These are phyloP conservation scores for Candida michaelii DNA, from an alignment of 805 yeast genomes.

Conservation along the genomic window DNA sequence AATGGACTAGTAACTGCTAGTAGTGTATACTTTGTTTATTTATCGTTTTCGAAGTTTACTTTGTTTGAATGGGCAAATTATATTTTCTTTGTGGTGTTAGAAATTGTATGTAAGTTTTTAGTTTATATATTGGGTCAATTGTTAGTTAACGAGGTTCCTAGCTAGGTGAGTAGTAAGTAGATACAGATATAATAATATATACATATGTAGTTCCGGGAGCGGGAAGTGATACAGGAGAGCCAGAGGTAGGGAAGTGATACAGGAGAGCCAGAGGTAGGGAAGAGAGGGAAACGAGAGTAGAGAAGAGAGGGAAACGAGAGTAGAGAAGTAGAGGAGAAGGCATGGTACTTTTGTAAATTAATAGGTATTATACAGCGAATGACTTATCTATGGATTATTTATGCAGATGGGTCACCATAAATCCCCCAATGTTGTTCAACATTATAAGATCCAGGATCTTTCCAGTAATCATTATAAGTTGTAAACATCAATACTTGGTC, in stretches of 20 bases:
- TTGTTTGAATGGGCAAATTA: slow-evolving; percentile 8
- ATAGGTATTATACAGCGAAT: slow-evolving; percentile 8
- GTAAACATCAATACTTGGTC: slow-evolving; percentile 54
- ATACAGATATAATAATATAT: too few relatives aligned
- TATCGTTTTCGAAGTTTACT: slow-evolving; percentile 6
- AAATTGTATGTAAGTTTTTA: slow-evolving; percentile 9
- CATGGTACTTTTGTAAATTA: too few relatives aligned
- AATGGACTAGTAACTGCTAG: slow-evolving; percentile 5
- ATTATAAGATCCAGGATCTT: slow-evolving; percentile 35
- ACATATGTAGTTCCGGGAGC: too few relatives aligned
- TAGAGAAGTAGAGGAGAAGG: too few relatives aligned
- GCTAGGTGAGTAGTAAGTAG: too few relatives aligned
- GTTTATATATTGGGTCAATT: slow-evolving; percentile 3
- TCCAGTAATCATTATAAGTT: slow-evolving; percentile 47
- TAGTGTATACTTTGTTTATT: slow-evolving; percentile 10
- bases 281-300: too few relatives aligned
- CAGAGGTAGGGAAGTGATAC: not conserved
- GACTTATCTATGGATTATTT: slow-evolving; percentile 2
- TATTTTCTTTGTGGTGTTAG: slow-evolving; percentile 10
- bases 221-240: not conserved
- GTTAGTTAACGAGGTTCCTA: not conserved
- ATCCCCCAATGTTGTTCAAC: slow-evolving; percentile 48
- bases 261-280: not conserved
- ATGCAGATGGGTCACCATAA: slow-evolving; percentile 41
- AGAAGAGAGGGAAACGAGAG: too few relatives aligned